Evolutionary conservation across 73 alveolate species (phyloP), one percentile per base, ranked within the genome.

Genomic region (Paramecium bursaria): DNA sequence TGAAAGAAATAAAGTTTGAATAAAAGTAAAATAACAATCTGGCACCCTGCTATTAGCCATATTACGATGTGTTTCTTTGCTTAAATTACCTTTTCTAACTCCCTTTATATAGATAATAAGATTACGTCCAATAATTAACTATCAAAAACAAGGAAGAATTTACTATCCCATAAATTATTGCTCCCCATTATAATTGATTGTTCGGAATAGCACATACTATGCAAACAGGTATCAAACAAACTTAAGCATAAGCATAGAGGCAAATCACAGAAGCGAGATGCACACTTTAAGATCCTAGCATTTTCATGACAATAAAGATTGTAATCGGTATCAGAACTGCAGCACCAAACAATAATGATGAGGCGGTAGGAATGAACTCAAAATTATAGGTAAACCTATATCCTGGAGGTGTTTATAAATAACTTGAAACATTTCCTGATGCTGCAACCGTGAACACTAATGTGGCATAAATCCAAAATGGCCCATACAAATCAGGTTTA

Each of bases 401-500:
- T 22, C 85, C 50, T 25, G 86, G 46, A n/a, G 91, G 91, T 23
- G 93, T 92, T 60, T 87, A 90, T 31, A 90, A 73, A 73, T 90
- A 90, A 55, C 90, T 87, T 11, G 95, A 82, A 30, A 90, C 54
- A 14, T 91, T 87, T 2, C 93, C 95, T 31, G 95, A 88, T 54
- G 93, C 91, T 10, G 93, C 93, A 2, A 90, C 52, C 35, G 90
- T 48, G 54, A 90, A 90, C 42, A 90, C 87, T 80, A 90, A 77
- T 10, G 95, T 90, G 4, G 95, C 90, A 79, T 76, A 90, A 29
- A 90, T 79, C 95, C 95, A 90, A 74, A 90, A 57, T 13, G 95
- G 95, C 1, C 95, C 95, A 80, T 90, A 90, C 55, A 90, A 55
- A 87, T 90, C 95, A 30, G 95, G 93, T 33, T 90, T 90, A 27